phyloP scores from a whole-genome alignment of 495 filamentous ascomycete species.

The Daldinia loculata region DNA sequence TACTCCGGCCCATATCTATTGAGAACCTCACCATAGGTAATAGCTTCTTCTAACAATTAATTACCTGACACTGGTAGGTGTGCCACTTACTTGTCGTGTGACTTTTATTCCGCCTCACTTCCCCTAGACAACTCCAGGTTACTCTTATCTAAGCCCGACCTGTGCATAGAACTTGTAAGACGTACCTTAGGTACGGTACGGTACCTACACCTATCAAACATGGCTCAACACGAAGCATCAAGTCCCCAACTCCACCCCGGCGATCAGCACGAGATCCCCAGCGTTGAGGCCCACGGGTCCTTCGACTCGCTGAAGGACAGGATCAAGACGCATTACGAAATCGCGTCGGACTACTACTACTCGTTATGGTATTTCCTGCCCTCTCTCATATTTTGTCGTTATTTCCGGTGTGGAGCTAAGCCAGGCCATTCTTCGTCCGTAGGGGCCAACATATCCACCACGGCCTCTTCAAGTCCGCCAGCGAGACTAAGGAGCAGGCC shows the following conservation, averaged over 20 bases:
- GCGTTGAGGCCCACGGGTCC: constrained; percentile 59
- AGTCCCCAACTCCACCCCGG: constrained; percentile 35
- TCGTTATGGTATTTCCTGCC: constrained; percentile 54
- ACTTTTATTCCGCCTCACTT: not conserved
- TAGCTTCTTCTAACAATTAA: not conserved
- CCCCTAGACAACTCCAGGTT: not conserved
- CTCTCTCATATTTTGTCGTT: not conserved
- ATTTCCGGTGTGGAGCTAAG: too few relatives aligned
- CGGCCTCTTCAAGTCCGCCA: constrained; percentile 58
- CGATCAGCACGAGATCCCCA: constrained; percentile 59
- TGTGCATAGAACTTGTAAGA: not conserved
- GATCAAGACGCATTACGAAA: constrained; percentile 66
- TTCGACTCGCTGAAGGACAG: constrained; percentile 65
- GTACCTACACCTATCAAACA: not conserved
- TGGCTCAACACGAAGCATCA: constrained; percentile 18
- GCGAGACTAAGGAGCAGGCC: constrained; percentile 59
- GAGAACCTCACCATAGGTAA: not conserved
- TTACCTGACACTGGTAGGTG: not conserved
- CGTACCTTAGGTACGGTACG: not conserved
- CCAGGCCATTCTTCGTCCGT: not conserved
- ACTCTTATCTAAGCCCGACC: too few relatives aligned
- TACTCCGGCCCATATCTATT: constrained; percentile 1
- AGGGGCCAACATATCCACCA: constrained; percentile 72
- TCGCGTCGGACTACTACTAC: constrained; percentile 65
- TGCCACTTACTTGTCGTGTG: not conserved